Conservation (phyloP, 2,329 filamentous ascomycete genomes). For the Chalaropsis thielavioides region DNA sequence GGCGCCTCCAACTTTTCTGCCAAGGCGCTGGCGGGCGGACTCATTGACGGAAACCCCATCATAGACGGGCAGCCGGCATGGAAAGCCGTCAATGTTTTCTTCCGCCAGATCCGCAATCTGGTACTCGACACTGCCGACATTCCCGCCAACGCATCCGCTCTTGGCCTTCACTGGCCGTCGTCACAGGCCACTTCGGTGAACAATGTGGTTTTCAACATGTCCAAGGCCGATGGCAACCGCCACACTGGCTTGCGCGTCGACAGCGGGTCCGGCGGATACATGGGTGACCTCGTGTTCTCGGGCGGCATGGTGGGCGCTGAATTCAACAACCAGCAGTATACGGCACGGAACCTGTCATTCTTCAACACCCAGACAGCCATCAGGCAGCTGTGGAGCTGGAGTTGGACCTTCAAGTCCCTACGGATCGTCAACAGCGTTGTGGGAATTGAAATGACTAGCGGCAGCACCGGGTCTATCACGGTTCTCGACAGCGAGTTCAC, state of each 20-base stretch:
- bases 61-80: conserved; percentile 31
- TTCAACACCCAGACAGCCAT: conserved; percentile 51
- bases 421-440: conserved; percentile 48
- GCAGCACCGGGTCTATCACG: conserved; percentile 59
- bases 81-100: conserved; percentile 45
- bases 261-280: conserved; percentile 49
- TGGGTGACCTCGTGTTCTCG: conserved; percentile 56
- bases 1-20: conserved; percentile 35
- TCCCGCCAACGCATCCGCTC: conserved; percentile 30
- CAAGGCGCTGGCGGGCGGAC: conserved; percentile 23
- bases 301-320: conserved; percentile 47
- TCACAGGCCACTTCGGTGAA: conserved; percentile 47
- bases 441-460: conserved; percentile 50
- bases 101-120: conserved; percentile 43
- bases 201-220: conserved; percentile 42
- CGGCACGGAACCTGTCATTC: conserved; percentile 53
- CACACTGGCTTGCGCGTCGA: conserved; percentile 49
- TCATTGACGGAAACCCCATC: conserved; percentile 37
- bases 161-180: conserved; percentile 54
- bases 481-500: conserved; percentile 59
- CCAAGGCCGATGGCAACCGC: conserved; percentile 31
- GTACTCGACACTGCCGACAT: conserved; percentile 40
- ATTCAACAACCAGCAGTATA: conserved; percentile 57
- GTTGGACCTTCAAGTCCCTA: conserved; percentile 57
- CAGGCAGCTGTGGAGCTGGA: conserved; percentile 62